Base-by-base conservation (phyloP, 129 eudicot species). In the Daucus carota region DNA sequence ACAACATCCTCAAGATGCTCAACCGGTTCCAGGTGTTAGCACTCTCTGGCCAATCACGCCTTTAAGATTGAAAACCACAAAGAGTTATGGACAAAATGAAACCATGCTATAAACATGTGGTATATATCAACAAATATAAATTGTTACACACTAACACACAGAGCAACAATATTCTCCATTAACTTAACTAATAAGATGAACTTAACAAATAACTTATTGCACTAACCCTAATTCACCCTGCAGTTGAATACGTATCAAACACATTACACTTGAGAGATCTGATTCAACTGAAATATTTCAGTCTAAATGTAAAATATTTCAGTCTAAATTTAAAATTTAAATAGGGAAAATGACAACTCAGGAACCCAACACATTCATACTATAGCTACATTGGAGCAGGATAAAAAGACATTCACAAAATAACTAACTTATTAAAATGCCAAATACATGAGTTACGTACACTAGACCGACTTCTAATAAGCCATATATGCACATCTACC, bases 11-110 rank as follows among this genome's bases (percentile, higher is more conserved):
- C 33, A 73, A 95, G 88, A 83, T 92, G 90, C 83, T 86, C 96
- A 24, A 79, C 73, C 10, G 99, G 99, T 69, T 95, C 99, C 99
- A 95, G 9, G 97, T 89, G 75, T 95, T 95, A 1, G 87, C 86
- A 6, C 90, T 83, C 82, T 95, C 99, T 20, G 99, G 92, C 97
- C 97, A 95, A 66, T 88, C 99, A n/a, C 91, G 94, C 99, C 99
- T 95, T 75, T 76, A 83, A 50, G 24, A 63, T 34, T 80, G 26
- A 43, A 75, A 63, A 83, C 70, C 62, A 76, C 74, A 76, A 74
- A 46, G 74, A 78, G 34, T 72, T 80, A 50, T 77, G 80, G 7
- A 40, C 43, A 40, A 40, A 36, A 36, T 36, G 3, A 70, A 50
- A 79, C 76, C 46, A 57, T 6, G 82, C 44, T 50, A 34, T 22